Evolutionary conservation across 1,139 yeast species (phyloP).

Genomic region (Geotrichum fermentans): DNA sequence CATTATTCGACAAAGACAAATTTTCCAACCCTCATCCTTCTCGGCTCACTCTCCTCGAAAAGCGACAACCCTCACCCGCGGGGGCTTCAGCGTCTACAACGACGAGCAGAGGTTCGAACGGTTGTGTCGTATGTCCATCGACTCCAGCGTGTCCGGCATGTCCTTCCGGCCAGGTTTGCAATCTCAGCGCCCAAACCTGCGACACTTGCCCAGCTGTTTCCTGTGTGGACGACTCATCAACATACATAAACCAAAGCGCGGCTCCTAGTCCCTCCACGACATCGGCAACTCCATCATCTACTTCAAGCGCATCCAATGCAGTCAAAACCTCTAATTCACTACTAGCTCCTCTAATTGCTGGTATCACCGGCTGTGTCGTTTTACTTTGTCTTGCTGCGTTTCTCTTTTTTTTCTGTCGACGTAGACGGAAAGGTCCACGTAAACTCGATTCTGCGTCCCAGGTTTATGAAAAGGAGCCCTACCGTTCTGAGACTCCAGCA

Average conservation of each 20-base stretch:
- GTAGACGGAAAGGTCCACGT: slow-evolving; percentile 10
- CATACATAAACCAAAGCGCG: slow-evolving; percentile 18
- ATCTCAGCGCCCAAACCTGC: slow-evolving; percentile 51
- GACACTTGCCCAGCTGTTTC: slow-evolving; percentile 44
- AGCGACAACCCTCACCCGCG: too few relatives aligned
- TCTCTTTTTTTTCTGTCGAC: slow-evolving; percentile 4
- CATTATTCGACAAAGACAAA: too few relatives aligned
- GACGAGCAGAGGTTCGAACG: slow-evolving; percentile 14
- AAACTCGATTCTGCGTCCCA: neutral
- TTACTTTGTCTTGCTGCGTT: slow-evolving; percentile 6
- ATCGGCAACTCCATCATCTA: neutral
- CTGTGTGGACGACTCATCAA: slow-evolving; percentile 20
- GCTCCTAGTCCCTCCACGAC: slow-evolving; percentile 2
- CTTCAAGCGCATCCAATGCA: neutral
- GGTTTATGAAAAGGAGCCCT: neutral
- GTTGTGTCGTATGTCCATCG: slow-evolving; percentile 13
- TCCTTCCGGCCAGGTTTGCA: slow-evolving; percentile 26
- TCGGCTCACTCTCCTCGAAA: too few relatives aligned
- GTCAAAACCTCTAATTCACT: neutral
- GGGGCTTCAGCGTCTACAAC: too few relatives aligned
- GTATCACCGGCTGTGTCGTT: slow-evolving; percentile 13
- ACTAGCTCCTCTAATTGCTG: slow-evolving; percentile 17
- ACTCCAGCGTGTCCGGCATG: slow-evolving; percentile 21
- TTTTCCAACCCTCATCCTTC: too few relatives aligned
- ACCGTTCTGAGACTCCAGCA: too few relatives aligned